Evolutionary conservation across 1,284 basidiomycete genomes (phyloP), one percentile per base, ranked within the genome.

Genomic region (Rhodotorula mucilaginosa): DNA sequence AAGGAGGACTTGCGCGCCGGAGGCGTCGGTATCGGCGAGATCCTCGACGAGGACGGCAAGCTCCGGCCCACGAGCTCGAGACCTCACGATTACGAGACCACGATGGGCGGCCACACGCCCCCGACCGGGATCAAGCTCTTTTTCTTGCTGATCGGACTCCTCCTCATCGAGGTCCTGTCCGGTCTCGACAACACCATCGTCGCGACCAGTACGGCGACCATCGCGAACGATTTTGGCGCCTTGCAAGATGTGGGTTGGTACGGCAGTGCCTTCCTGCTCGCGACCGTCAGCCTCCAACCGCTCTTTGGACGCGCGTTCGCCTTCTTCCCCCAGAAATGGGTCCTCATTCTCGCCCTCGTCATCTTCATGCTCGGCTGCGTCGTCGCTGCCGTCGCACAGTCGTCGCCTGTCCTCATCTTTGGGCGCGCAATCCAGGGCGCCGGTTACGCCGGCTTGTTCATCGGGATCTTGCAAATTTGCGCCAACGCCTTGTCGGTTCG

Each of bases 311-410:
- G 70, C 13, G 68, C 68, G 18, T 72, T 59, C 54, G 67, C 64
- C 26, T 72, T 64, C 63, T 74, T 79, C 65, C 59, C 65, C 1
- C 70, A 79, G 60, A 78, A 79, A 62, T 78, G 67, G 68, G 59
- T 61, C 29, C 79, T 77, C 64, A 56, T 78, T 19, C 29, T 49
- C 31, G 61, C 69, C 21, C 70, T 78, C 51, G 47, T 60, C 52
- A 64, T 78, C 51, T 80, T 80, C 65, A 70, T 77, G 39, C 18
- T 80, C 54, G 79, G 78, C 16, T 70, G 68, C 18, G 48, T 80
- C 58, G 75, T 80, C 66, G 79, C 78, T 23, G 79, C 69, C 8
- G 72, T 78, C 5, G 74, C 78, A 0, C 69, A 71, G 18, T 72
- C 71, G 23, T 74, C 71, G 3, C 54, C 73, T 15, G 76, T 77